These are phyloP conservation scores for Colletotrichum liriopes DNA, from an alignment of 2,329 filamentous ascomycete genomes.

Conservation along the genomic window DNA sequence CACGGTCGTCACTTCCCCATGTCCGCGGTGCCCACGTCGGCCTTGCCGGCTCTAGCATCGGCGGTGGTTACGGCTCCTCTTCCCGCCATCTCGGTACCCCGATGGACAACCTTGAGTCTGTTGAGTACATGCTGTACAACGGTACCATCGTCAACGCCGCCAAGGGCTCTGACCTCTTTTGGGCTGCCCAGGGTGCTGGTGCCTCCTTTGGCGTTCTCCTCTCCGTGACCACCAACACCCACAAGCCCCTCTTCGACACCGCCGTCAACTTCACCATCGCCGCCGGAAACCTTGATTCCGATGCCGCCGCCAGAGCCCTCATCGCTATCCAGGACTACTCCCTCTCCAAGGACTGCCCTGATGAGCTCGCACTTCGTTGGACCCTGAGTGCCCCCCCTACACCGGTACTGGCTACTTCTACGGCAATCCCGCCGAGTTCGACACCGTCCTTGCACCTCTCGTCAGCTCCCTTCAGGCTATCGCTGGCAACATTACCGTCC, in stretches of 20 bases:
- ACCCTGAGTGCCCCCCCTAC: conserved; percentile 23
- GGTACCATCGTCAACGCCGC: conserved; percentile 41
- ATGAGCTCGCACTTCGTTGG: conserved; percentile 43
- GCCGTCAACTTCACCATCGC: conserved; percentile 41
- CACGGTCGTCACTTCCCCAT: conserved; percentile 42
- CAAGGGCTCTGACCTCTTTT: conserved; percentile 42
- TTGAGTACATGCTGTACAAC: conserved; percentile 45
- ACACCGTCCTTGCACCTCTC: conserved; percentile 33
- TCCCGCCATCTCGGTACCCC: conserved; percentile 41
- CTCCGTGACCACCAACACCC: conserved; percentile 41
- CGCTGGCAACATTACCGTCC: conserved; percentile 21
- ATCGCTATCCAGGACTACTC: conserved; percentile 40
- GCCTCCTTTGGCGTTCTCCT: conserved; percentile 41
- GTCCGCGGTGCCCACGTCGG: conserved; percentile 42
- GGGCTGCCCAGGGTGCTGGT: conserved; percentile 44
- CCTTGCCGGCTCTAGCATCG: conserved; percentile 41
- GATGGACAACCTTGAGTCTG: conserved; percentile 41
- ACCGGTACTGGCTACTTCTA: conserved; percentile 41
- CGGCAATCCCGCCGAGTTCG: conserved; percentile 39
- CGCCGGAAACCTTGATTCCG: conserved; percentile 26
- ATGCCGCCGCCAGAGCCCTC: conserved; percentile 30
- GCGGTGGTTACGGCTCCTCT: conserved; percentile 38
- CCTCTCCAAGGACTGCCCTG: conserved; percentile 38
- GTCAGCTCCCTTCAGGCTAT: conserved; percentile 27
- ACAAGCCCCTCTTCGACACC: conserved; percentile 34